Evolutionary conservation across 1,284 basidiomycete species (phyloP), one percentile per base, ranked within the genome.

Genomic region (Cryptococcus sp.): DNA sequence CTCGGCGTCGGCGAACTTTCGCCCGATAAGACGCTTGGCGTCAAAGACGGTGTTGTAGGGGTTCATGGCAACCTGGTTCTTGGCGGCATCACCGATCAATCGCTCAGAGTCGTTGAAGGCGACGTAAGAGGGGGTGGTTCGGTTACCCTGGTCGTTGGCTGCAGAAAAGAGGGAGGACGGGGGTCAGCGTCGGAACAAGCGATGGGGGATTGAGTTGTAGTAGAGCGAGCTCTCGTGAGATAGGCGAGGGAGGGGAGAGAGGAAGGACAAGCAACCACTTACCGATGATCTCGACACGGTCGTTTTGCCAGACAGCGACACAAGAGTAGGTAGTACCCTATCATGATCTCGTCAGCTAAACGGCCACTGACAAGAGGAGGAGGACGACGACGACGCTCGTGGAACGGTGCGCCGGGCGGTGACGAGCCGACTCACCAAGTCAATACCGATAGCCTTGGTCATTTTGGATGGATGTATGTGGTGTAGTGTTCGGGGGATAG

Each of bases 51-150:
- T 96, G 84, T 95, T 94, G 73, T 83, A 83, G 64, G 91, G 91
- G 84, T 93, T 94, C 91, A 93, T 93, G 75, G 93, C 91, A 69
- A 88, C 86, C 82, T 92, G 87, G 81, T 98, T 98, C 84, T 98
- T 98, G 67, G 94, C 95, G 70, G 92, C 92, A 85, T 98, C 95
- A 79, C 94, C 95, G 75, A 98, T 98, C 78, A 98, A 82, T 83
- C 95, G 93, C 85, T 98, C 95, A 78, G 89, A 89, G 63, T 91
- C 81, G 67, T 92, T 94, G 85, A 98, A 98, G 70, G 95, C 92
- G 79, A 98, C 95, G 81, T 98, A 98, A 68, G 95, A 98, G 57
- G 95, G 95, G 57, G 95, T 98, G 71, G 95, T 97, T 69, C 95
- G 87, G 87, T 98, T 98, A 76, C 94, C 95, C 89, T 96, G 80